phyloP scores from a whole-genome alignment of 2,329 filamentous ascomycete genomes.

The Stagonosporopsis chrysanthemi region DNA sequence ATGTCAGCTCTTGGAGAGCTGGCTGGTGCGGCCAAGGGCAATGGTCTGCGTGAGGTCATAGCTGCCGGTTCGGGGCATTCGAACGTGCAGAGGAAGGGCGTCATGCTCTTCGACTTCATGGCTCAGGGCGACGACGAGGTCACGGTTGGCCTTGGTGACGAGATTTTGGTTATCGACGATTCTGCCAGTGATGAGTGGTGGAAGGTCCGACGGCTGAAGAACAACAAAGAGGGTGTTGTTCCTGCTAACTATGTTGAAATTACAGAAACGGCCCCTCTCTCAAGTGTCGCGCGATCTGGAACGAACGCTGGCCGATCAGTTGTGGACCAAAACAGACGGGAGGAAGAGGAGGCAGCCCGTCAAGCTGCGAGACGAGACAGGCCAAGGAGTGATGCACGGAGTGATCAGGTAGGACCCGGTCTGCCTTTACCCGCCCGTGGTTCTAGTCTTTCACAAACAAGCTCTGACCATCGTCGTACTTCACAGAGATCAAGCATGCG shows the following conservation, averaged over 20 bases:
- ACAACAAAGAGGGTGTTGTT: conserved; percentile 93
- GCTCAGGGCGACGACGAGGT: conserved; percentile 97
- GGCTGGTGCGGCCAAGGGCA: conserved; percentile 83
- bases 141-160: conserved; percentile 86
- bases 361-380: conserved; percentile 75
- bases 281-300: conserved; percentile 59
- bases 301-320: conserved; percentile 69
- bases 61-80: conserved; percentile 73
- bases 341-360: conserved; percentile 84
- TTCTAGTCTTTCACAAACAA: conserved; percentile 76
- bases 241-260: conserved; percentile 96
- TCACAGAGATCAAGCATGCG: conserved; percentile 76
- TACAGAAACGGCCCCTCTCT: conserved; percentile 69
- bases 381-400: conserved; percentile 58
- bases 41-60: conserved; percentile 83
- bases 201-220: conserved; percentile 90
- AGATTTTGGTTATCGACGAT: conserved; percentile 89
- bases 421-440: conserved; percentile 78
- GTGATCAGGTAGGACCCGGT: conserved; percentile 78
- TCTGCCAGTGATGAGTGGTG: conserved; percentile 97
- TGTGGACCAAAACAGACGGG: conserved; percentile 77
- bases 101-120: conserved; percentile 93
- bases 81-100: conserved; percentile 76
- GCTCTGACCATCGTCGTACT: conserved; percentile 71
- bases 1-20: conserved; percentile 87